Base-by-base conservation (phyloP, 177 flowering plant species). In the Telopea speciosissima region DNA sequence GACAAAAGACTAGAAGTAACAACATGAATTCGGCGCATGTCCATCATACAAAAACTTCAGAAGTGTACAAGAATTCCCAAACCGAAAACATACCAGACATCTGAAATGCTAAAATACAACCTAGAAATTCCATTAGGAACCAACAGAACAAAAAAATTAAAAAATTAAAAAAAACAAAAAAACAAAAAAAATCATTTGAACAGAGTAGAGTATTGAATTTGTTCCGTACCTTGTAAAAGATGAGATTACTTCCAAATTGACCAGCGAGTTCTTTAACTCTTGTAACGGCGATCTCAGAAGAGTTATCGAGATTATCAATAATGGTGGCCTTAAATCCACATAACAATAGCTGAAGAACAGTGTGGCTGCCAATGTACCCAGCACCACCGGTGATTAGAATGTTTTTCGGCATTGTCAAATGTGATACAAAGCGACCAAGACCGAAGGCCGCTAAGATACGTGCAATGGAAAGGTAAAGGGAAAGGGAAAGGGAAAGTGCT, bases 301-400 rank as follows among this genome's bases (percentile, higher is more conserved):
- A 72, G 74, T 90, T 90, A 67, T 87, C 89, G 66, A 90, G 84
- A 62, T 83, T 90, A 54, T 90, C 95, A 24, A 88, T 80, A 6
- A 88, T 86, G n/a, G 84, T 84, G 31, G 80, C 72, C 33, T 67
- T 78, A 79, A 77, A 87, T 2, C 92, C 96, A 19, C 85, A 89
- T 4, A 78, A 62, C 16, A 90, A 78, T 24, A 90, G 82, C 74
- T 90, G 96, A 42, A 90, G 82, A 56, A 86, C 89, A 24, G 96
- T 87, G 83, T 90, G 96, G 73, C 85, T 85, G 2, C 96, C 96
- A n/a, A 90, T 88, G 75, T 87, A 90, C 13, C 96, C 96, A 59
- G 96, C 91, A 1, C 96, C 96, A 0, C 96, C 96, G n/a, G 96
- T 90, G 40, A 90, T 91, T 71, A 90, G 72, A 26, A 90, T 81